phyloP scores from a whole-genome alignment of 305 asterid genomes.

The Salvia sclarea region DNA sequence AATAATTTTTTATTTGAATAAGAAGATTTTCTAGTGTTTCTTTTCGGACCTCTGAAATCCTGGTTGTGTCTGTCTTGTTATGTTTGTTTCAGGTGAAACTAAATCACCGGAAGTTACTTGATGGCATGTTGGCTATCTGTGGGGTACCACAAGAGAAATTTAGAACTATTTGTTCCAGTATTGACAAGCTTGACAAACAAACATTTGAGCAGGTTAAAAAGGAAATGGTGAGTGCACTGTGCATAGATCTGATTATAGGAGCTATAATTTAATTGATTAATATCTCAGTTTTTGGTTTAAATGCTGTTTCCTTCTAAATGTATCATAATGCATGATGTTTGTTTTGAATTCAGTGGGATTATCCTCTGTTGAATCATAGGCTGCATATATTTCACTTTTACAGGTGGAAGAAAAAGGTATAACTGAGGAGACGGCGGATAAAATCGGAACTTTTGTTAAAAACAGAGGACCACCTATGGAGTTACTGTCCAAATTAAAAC shows the following conservation, averaged over 20 bases:
- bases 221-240: conserved; percentile 82
- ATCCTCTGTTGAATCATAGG: conserved; percentile 14
- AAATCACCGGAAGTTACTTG: conserved; percentile 87
- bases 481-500: conserved; percentile 58
- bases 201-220: conserved; percentile 82
- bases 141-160: conserved; percentile 90
- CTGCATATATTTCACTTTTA: conserved; percentile 27
- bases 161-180: conserved; percentile 90
- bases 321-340: conserved; percentile 1
- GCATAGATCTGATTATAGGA: conserved; percentile 7
- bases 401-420: conserved; percentile 95
- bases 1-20: background rate
- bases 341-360: background rate
- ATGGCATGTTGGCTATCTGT: conserved; percentile 92
- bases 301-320: background rate
- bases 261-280: background rate
- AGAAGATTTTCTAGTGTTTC: conserved; percentile 5
- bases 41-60: conserved; percentile 11
- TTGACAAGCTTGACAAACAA: conserved; percentile 93
- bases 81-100: conserved; percentile 68
- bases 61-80: conserved; percentile 7
- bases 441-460: conserved; percentile 81
- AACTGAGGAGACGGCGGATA: conserved; percentile 68
- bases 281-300: conserved; percentile 7
- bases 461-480: conserved; percentile 82